phyloP scores from a whole-genome alignment of 768 basidiomycete genomes.

The Clitopilus hobsonii region DNA sequence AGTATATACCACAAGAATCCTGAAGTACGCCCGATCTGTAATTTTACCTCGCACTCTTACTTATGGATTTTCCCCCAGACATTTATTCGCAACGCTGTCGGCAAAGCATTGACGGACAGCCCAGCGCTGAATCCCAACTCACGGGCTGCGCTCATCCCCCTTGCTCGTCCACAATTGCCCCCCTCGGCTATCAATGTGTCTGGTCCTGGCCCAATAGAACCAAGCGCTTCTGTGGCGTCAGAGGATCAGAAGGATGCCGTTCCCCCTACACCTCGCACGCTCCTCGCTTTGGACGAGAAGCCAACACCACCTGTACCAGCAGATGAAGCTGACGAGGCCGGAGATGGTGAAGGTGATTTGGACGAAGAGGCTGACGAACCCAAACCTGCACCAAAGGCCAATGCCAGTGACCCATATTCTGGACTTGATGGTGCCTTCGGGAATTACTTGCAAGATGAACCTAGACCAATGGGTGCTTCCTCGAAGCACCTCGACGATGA shows the following conservation, averaged over 20 bases:
- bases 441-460: constrained; percentile 68
- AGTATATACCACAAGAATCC: constrained; percentile 99
- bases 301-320: constrained; percentile 28
- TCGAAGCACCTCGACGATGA: constrained; percentile 56
- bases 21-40: constrained; percentile 45
- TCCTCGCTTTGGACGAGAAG: constrained; percentile 23
- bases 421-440: constrained; percentile 76
- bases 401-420: constrained; percentile 70
- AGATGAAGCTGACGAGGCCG: no score
- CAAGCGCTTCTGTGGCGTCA: constrained; percentile 14
- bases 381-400: constrained; percentile 18
- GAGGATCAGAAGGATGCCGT: constrained; percentile 11
- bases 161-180: constrained; percentile 49
- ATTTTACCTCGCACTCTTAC: background rate
- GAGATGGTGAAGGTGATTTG: constrained; percentile 18
- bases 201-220: constrained; percentile 63
- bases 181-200: constrained; percentile 41
- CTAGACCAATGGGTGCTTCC: constrained; percentile 53
- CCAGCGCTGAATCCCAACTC: constrained; percentile 87
- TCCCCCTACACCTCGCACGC: constrained; percentile 15
- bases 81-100: constrained; percentile 87
- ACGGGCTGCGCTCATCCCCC: constrained; percentile 61
- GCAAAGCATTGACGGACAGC: constrained; percentile 80
- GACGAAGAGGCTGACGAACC: constrained; percentile 36
- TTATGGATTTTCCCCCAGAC: constrained; percentile 44